phyloP scores from a whole-genome alignment of 2,329 filamentous ascomycete species.

The Fusarium poae region DNA sequence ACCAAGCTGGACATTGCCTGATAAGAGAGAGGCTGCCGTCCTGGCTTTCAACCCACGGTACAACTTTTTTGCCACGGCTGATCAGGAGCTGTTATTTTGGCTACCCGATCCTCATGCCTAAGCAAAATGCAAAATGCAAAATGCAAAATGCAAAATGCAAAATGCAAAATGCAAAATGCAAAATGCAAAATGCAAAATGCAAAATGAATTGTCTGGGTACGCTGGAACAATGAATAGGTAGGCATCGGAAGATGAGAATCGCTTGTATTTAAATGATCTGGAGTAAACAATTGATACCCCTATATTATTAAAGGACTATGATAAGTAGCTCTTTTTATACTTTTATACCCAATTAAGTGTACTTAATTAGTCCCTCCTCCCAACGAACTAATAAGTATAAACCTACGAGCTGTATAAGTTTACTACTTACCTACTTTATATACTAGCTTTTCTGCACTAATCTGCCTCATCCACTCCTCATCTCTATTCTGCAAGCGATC shows the following conservation, averaged over 20 bases:
- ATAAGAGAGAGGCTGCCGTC: conserved; percentile 77
- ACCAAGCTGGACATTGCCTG: conserved; percentile 74
- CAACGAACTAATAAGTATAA: too few relatives aligned
- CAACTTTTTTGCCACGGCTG: conserved; percentile 91
- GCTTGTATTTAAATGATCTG: not conserved
- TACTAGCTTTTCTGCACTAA: too few relatives aligned
- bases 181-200: not conserved
- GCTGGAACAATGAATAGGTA: not conserved
- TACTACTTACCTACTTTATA: too few relatives aligned
- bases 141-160: too few relatives aligned
- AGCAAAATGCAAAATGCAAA: conserved; percentile 15
- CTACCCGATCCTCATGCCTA: conserved; percentile 74
- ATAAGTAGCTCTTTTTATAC: not conserved
- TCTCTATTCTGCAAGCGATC: too few relatives aligned
- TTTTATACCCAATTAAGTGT: too few relatives aligned
- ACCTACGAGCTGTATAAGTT: too few relatives aligned
- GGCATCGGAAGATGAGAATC: not conserved
- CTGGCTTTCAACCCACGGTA: conserved; percentile 91
- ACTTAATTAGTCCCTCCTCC: too few relatives aligned
- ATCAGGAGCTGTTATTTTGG: conserved; percentile 86
- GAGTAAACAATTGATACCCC: conserved; percentile 37
- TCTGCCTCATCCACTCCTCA: too few relatives aligned
- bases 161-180: too few relatives aligned
- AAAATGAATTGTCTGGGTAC: not conserved
- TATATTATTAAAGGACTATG: not conserved